phyloP scores from a whole-genome alignment of 352 stramenopile genomes.

The Achlya hypogyna region DNA sequence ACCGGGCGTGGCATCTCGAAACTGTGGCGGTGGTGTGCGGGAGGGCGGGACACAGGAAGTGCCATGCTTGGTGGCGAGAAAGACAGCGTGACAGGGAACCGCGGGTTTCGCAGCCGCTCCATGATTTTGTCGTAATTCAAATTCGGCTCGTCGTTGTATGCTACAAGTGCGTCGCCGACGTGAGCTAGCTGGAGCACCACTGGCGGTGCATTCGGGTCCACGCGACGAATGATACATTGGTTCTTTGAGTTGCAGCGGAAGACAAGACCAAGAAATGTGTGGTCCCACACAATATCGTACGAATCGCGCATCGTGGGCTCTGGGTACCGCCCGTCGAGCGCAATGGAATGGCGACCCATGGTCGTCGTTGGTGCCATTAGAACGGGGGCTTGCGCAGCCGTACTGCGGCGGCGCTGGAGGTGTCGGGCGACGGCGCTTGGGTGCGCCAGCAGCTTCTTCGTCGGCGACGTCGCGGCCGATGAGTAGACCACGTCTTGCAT shows the following conservation, averaged over 20 bases:
- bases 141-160: constrained; percentile 12
- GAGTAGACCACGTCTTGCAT: background rate
- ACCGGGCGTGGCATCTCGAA: background rate
- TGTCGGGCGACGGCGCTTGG: background rate
- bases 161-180: constrained; percentile 13
- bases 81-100: background rate
- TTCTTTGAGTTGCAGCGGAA: constrained; percentile 22
- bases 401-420: background rate
- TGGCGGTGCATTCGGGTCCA: background rate
- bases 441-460: background rate
- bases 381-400: background rate
- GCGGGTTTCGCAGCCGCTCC: constrained; percentile 1
- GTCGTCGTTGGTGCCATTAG: background rate
- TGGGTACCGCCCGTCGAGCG: background rate
- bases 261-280: constrained; percentile 7
- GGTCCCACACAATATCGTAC: constrained; percentile 17
- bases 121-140: constrained; percentile 7
- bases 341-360: background rate
- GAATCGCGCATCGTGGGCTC: background rate
- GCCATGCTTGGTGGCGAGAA: background rate
- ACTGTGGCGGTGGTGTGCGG: background rate
- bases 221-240: constrained; percentile 9
- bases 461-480: background rate
- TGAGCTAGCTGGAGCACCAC: background rate
- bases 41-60: background rate